Evolutionary conservation across 257 asterid species (phyloP).

Genomic region (Linderniella brevidens): DNA sequence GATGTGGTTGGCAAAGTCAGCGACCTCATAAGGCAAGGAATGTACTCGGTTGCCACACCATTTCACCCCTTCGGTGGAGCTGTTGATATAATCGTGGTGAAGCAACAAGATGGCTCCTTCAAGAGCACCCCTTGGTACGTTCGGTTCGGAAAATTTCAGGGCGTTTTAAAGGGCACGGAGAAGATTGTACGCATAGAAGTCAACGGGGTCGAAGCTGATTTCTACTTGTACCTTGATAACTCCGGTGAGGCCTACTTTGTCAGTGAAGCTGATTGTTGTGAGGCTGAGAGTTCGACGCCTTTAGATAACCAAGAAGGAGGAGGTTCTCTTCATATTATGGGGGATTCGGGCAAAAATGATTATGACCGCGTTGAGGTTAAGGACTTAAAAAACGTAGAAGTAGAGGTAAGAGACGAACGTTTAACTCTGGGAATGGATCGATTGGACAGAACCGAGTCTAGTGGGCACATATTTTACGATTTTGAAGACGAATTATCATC

Average conservation of each 20-base stretch:
- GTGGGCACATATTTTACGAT: conserved; percentile 35
- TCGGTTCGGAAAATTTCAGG: conserved; percentile 71
- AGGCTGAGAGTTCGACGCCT: conserved; percentile 18
- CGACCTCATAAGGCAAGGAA: conserved; percentile 41
- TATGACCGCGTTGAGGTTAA: conserved; percentile 15
- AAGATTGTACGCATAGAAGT: conserved; percentile 58
- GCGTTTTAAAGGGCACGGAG: conserved; percentile 59
- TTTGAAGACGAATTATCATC: conserved; percentile 29
- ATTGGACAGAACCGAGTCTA: conserved; percentile 34
- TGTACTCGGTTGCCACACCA: conserved; percentile 69
- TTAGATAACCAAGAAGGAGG: conserved; percentile 8
- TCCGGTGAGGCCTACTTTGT: conserved; percentile 71
- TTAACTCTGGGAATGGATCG: conserved; percentile 29
- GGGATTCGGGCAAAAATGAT: conserved; percentile 11
- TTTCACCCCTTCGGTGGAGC: conserved; percentile 89
- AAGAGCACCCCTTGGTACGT: conserved; percentile 80
- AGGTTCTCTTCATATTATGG: conserved; percentile 1
- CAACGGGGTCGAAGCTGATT: conserved; percentile 54
- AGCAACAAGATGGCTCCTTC: conserved; percentile 56
- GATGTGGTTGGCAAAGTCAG: conserved; percentile 57
- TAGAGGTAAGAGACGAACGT: conserved; percentile 37
- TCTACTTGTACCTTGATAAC: conserved; percentile 60
- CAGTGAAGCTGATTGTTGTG: conserved; percentile 27
- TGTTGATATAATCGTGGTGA: conserved; percentile 60
- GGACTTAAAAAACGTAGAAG: conserved; percentile 18